Evolutionary conservation across 768 basidiomycete species (phyloP), one percentile per base, ranked within the genome.

Genomic region (Clavulina sp.): DNA sequence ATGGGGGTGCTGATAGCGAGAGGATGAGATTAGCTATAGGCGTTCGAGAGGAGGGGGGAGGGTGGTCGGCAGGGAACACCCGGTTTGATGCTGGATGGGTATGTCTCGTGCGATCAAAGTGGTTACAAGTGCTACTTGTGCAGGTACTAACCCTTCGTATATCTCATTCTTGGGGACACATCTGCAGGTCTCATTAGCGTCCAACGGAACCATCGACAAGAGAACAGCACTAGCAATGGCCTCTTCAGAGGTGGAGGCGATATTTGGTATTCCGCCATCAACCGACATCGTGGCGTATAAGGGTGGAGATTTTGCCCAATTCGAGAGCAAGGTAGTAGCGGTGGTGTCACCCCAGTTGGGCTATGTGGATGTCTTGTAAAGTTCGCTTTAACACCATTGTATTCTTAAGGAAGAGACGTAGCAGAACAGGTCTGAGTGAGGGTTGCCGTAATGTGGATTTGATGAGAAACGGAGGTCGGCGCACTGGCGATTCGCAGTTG

Each of bases 21-120:
- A n/a, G n/a, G n/a, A n/a, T n/a, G n/a, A n/a, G n/a, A n/a, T n/a
- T n/a, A n/a, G 76, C 6, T 60, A 86, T 46, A 81, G 80, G 16
- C 69, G 78, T 41, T 64, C 71, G 41, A 19, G 34, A 38, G 19
- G 34, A 38, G 76, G n/a, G n/a, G n/a, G n/a, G 78, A 54, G 73
- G 73, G 34, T 86, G 80, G 81, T 70, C 72, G 24, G 80, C 81
- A 4, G 75, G 84, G 24, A 86, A 81, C 60, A 71, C 81, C 5
- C 75, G 81, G 16, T 84, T 88, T 57, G 86, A 93, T 56, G 65
- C 77, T 30, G 83, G 76, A 41, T 92, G 89, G 88, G 83, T 81
- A 55, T 57, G 76, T 67, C 34, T 7, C 34, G n/a, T 38, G 19
- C 34, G 9, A 38, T 38, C 34, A 19, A 38, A 19, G 46, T n/a